Evolutionary conservation across 495 filamentous ascomycete genomes (phyloP).

Genomic region (Penicillium roqueforti): DNA sequence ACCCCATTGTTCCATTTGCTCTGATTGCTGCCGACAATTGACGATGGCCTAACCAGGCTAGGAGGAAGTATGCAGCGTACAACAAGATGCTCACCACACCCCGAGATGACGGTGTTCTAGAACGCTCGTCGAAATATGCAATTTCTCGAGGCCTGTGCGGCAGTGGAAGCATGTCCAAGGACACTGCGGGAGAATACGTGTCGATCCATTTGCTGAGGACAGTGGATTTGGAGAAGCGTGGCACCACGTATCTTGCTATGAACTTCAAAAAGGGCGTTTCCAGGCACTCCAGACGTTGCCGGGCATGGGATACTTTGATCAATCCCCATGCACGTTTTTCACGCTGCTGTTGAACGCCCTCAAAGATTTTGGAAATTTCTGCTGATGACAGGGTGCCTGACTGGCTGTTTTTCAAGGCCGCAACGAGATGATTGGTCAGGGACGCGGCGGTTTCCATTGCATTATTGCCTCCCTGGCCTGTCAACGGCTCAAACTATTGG

Average conservation of each 20-base stretch:
- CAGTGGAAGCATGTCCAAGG: slow-evolving; percentile 16
- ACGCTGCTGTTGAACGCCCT: slow-evolving; percentile 15
- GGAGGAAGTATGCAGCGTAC: slow-evolving; percentile 6
- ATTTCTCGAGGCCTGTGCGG: slow-evolving; percentile 5
- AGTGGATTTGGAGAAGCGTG: background rate
- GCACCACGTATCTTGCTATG: slow-evolving; percentile 8
- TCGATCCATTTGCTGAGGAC: slow-evolving; percentile 2
- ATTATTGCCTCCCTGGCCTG: slow-evolving; percentile 32
- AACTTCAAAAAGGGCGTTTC: slow-evolving; percentile 15
- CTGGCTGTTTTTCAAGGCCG: background rate
- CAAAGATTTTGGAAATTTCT: slow-evolving; percentile 13
- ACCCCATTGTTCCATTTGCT: slow-evolving; percentile 9
- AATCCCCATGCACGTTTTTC: slow-evolving; percentile 8
- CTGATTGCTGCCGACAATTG: slow-evolving; percentile 4
- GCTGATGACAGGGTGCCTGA: slow-evolving; percentile 1
- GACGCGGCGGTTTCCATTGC: slow-evolving; percentile 41
- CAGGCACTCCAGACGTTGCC: slow-evolving; percentile 19
- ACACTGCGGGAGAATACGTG: slow-evolving; percentile 8
- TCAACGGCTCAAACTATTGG: slow-evolving; percentile 19
- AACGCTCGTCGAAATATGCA: slow-evolving; percentile 14
- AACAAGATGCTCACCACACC: background rate
- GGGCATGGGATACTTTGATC: slow-evolving; percentile 12
- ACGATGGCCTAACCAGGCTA: slow-evolving; percentile 9
- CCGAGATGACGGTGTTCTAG: slow-evolving; percentile 2
- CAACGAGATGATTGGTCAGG: slow-evolving; percentile 28